These are phyloP conservation scores for Thraustochytrium striatum DNA, from an alignment of 352 stramenopile genomes.

Conservation along the genomic window DNA sequence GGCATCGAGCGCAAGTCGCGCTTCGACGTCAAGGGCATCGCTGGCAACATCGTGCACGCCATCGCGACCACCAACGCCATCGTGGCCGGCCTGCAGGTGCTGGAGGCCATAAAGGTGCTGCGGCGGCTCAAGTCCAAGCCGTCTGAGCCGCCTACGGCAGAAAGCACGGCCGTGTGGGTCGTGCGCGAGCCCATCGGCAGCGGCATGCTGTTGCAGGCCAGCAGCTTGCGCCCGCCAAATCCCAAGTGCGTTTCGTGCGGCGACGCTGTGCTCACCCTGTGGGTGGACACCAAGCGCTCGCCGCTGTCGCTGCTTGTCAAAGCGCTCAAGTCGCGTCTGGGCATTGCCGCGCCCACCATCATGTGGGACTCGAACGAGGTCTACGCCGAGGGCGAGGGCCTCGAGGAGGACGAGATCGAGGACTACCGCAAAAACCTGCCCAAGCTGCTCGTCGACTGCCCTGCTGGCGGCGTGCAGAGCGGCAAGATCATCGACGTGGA, in stretches of 20 bases:
- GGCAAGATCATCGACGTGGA: constrained; percentile 84
- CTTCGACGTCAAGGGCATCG: constrained; percentile 93
- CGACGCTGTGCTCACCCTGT: constrained; percentile 19
- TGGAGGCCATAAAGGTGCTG: constrained; percentile 60
- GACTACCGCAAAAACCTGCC: constrained; percentile 70
- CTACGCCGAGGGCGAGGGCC: constrained; percentile 91
- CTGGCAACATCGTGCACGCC: constrained; percentile 98
- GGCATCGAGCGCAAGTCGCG: constrained; percentile 69
- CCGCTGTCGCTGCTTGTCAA: constrained; percentile 61
- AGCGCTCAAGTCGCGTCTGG: constrained; percentile 65
- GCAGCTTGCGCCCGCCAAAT: background rate
- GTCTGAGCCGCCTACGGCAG: background rate
- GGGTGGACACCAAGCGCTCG: constrained; percentile 47
- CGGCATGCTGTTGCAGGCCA: constrained; percentile 19
- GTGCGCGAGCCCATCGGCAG: background rate
- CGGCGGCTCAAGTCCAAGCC: background rate
- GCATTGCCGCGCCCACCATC: constrained; percentile 68
- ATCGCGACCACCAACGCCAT: constrained; percentile 99
- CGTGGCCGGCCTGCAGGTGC: constrained; percentile 92
- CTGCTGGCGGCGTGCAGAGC: constrained; percentile 82
- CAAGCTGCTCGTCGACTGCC: constrained; percentile 77
- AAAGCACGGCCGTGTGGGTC: constrained; percentile 43
- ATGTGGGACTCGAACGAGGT: constrained; percentile 77
- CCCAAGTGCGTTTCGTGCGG: constrained; percentile 50
- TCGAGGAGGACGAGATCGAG: constrained; percentile 63